These are phyloP conservation scores for Daedaleopsis nitida DNA, from an alignment of 768 basidiomycete genomes.

Conservation along the genomic window DNA sequence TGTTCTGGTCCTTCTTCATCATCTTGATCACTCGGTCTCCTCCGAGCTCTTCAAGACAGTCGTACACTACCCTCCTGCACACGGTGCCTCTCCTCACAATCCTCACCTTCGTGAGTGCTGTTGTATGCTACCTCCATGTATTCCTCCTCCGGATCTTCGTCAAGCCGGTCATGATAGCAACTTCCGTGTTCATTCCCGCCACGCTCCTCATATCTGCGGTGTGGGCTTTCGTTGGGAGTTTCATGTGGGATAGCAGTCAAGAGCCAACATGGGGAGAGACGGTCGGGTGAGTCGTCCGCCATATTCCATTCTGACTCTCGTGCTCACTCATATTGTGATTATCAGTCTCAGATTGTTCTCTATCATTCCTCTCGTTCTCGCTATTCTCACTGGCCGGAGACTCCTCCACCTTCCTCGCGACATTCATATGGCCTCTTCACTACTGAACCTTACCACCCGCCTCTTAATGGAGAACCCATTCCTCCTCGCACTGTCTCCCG, in stretches of 20 bases:
- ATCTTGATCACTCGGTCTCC: conserved; percentile 60
- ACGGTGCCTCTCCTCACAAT: conserved; percentile 78
- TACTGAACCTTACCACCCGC: conserved; percentile 61
- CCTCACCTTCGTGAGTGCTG: conserved; percentile 69
- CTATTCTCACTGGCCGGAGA: conserved; percentile 70
- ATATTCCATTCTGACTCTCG: background rate
- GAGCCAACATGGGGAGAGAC: conserved; percentile 84
- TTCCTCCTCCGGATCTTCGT: conserved; percentile 80
- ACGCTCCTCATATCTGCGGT: conserved; percentile 73
- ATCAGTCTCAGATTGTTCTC: conserved; percentile 76
- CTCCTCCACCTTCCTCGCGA: conserved; percentile 71
- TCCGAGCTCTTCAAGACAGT: conserved; percentile 37
- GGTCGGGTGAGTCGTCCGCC: conserved; percentile 56
- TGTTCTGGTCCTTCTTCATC: conserved; percentile 64
- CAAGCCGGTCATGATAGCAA: conserved; percentile 79
- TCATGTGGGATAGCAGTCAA: conserved; percentile 54
- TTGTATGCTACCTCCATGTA: conserved; percentile 73
- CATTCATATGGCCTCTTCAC: conserved; percentile 64
- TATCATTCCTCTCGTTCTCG: conserved; percentile 68
- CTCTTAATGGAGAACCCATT: conserved; percentile 74
- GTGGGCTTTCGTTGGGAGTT: conserved; percentile 84
- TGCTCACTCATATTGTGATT: conserved; percentile 15
- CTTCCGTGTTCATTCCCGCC: conserved; percentile 74
- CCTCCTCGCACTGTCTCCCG: conserved; percentile 72
- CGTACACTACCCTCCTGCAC: conserved; percentile 74